phyloP scores from a whole-genome alignment of 768 basidiomycete genomes.

The Rhizopogon rudus region DNA sequence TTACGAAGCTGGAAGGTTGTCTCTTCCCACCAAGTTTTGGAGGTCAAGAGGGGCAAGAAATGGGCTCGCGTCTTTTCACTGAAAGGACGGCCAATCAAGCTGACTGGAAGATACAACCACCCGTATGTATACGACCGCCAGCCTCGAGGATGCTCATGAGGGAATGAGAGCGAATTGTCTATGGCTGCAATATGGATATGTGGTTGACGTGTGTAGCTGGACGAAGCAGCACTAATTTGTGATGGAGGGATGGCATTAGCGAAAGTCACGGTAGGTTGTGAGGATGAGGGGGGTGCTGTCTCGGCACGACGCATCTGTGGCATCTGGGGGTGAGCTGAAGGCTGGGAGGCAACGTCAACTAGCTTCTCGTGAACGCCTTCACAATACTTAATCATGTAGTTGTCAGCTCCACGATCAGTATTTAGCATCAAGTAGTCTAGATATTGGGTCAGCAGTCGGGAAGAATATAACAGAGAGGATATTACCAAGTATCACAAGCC shows the following conservation, averaged over 20 bases:
- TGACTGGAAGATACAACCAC: slow-evolving; percentile 84
- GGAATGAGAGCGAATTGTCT: slow-evolving; percentile 89
- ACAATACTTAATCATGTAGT: slow-evolving; percentile 92
- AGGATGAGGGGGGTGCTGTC: slow-evolving; percentile 24
- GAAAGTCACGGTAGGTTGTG: slow-evolving; percentile 37
- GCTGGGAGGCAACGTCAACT: slow-evolving; percentile 75
- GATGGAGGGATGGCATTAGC: slow-evolving; percentile 32
- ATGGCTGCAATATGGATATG: slow-evolving; percentile 92
- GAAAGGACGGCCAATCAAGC: slow-evolving; percentile 81
- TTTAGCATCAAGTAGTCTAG: slow-evolving; percentile 90
- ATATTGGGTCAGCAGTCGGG: slow-evolving; percentile 2
- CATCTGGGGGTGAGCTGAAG: slow-evolving; percentile 61
- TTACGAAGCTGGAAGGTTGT: slow-evolving; percentile 74
- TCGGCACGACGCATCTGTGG: slow-evolving; percentile 60
- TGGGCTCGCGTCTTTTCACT: slow-evolving; percentile 76
- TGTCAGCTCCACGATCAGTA: slow-evolving; percentile 82
- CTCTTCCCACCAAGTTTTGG: slow-evolving; percentile 87
- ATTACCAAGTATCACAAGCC: slow-evolving; percentile 78
- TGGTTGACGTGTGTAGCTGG: slow-evolving; percentile 54
- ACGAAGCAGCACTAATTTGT: slow-evolving; percentile 27
- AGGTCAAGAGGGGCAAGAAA: slow-evolving; percentile 78
- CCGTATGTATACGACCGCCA: slow-evolving; percentile 83
- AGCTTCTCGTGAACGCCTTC: slow-evolving; percentile 77
- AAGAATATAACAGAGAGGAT: background rate
- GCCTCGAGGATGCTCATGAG: slow-evolving; percentile 83